Evolutionary conservation across 2,329 filamentous ascomycete genomes (phyloP), one percentile per base, ranked within the genome.

Genomic region (Phyllosticta ampelicida): DNA sequence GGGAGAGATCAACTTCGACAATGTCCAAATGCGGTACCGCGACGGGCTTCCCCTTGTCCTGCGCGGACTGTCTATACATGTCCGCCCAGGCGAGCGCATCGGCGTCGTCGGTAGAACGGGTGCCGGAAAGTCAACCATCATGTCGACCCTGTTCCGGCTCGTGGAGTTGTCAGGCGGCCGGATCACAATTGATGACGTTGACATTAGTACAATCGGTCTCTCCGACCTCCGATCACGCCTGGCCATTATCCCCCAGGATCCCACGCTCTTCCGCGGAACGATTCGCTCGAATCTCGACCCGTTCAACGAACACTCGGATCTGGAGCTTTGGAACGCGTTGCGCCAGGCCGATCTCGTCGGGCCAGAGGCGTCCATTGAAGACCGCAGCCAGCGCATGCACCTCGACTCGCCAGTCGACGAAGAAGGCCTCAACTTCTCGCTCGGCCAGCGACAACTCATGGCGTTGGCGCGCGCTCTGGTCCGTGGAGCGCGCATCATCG

Each of bases 371-470:
- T 66, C 69, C 11, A 74, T 78, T 52, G 69, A 73, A 10, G 73
- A 79, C 58, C 72, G 74, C 60, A 70, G 73, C n/a, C 71, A 72
- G 9, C 84, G 87, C 58, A 87, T 96, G 61, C 85, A 90, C 63
- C 85, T 99, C 20, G 92, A 97, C 72, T 86, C 82, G 16, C 68
- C 83, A 1, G 92, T 97, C 2, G 90, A 96, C 65, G 94, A 97
- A 69, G 92, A 96, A 74, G 94, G 94, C 0, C 80, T 96, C 61
- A 97, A 97, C 73, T 96, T 96, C 77, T 95, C 90, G 0, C 85
- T 97, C 9, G 92, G 92, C 6, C 92, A 97, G 74, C 84, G 94
- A 2, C 94, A 97, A 73, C 82, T 97, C 53, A 95, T 97, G 87
- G 94, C 94, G 1, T 80, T 99, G 1, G 91, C 91, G 0, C 85